Conservation (phyloP, 2,329 filamentous ascomycete genomes). For the Fusarium sacchari region DNA sequence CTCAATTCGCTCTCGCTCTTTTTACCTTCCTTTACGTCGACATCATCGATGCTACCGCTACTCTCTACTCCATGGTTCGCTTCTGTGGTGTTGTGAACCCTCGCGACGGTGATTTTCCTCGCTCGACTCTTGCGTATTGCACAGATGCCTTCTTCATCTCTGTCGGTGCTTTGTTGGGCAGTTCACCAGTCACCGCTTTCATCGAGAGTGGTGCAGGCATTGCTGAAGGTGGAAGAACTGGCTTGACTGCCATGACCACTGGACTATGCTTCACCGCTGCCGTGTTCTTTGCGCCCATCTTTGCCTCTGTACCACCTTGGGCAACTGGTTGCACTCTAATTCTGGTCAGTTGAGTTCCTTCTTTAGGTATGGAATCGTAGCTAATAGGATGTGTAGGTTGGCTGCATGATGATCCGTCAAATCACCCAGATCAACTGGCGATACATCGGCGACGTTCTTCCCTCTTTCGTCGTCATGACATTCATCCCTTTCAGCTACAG, state of each 20-base stretch:
- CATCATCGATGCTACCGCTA: slow-evolving; percentile 81
- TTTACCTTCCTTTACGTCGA: slow-evolving; percentile 85
- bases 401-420: slow-evolving; percentile 81
- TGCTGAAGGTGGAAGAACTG: slow-evolving; percentile 77
- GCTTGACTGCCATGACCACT: slow-evolving; percentile 74
- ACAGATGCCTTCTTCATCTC: slow-evolving; percentile 77
- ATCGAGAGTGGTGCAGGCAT: slow-evolving; percentile 82
- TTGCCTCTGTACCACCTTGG: slow-evolving; percentile 81
- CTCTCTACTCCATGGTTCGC: slow-evolving; percentile 83
- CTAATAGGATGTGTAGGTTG: slow-evolving; percentile 60
- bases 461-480: slow-evolving; percentile 78
- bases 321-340: slow-evolving; percentile 79
- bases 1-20: slow-evolving; percentile 75
- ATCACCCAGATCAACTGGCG: slow-evolving; percentile 80
- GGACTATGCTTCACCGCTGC: slow-evolving; percentile 77
- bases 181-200: slow-evolving; percentile 77
- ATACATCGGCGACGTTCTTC: slow-evolving; percentile 79
- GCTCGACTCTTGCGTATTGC: slow-evolving; percentile 82
- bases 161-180: slow-evolving; percentile 74
- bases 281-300: slow-evolving; percentile 80
- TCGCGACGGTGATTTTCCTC: slow-evolving; percentile 82
- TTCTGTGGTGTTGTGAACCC: slow-evolving; percentile 74
- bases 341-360: slow-evolving; percentile 57
- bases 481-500: slow-evolving; percentile 84
- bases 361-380: background rate